Evolutionary conservation across 179 eudicot genomes (phyloP).

Genomic region (Heliamphora pulchella): DNA sequence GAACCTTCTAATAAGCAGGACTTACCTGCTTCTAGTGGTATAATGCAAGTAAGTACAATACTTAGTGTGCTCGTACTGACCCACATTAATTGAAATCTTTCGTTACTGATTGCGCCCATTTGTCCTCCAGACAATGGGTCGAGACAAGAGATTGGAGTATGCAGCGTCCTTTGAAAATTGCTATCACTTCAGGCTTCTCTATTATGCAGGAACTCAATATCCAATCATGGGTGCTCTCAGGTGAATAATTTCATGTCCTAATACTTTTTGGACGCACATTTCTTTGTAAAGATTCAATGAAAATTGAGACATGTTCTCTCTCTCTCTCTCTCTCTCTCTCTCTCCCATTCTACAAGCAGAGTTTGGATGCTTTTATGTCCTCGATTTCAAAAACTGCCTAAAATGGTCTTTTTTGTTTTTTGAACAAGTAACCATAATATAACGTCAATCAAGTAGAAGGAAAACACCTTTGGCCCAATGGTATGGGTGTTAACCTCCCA

Average conservation of each 20-base stretch:
- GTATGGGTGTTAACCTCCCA: too few species aligned
- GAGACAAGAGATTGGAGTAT: conserved; percentile 86
- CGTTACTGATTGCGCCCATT: conserved; percentile 8
- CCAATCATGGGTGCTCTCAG: conserved; percentile 98
- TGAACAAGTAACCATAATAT: neutral
- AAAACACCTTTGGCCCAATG: neutral
- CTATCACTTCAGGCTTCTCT: conserved; percentile 83
- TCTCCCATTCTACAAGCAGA: neutral
- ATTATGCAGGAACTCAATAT: conserved; percentile 85
- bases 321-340: neutral
- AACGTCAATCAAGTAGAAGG: neutral
- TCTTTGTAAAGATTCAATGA: neutral
- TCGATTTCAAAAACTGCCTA: neutral
- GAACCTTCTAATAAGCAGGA: conserved; percentile 45
- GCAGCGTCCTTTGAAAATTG: conserved; percentile 91
- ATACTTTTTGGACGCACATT: neutral
- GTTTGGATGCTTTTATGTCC: neutral
- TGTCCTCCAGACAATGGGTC: conserved; percentile 72
- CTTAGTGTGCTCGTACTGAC: neutral
- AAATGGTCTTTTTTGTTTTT: neutral
- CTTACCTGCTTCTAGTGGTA: conserved; percentile 87
- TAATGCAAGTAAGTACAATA: conserved; percentile 76
- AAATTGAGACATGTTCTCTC: neutral
- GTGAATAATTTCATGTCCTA: conserved; percentile 25
- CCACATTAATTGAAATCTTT: conserved; percentile 10